phyloP scores from a whole-genome alignment of 2,329 filamentous ascomycete genomes.

The Aspergillus clavatus region DNA sequence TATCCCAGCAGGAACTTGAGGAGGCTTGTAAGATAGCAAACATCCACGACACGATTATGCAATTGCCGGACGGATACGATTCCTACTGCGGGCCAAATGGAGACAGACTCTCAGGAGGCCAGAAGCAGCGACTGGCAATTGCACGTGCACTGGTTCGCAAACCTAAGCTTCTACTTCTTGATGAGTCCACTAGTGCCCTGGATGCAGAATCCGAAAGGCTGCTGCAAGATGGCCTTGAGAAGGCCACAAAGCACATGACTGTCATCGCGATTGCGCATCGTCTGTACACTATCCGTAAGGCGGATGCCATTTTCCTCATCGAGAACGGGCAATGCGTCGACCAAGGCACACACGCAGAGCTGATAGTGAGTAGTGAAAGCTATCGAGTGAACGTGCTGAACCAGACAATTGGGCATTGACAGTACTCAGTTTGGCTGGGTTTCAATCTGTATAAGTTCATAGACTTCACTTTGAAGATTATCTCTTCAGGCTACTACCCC shows the following conservation, averaged over 20 bases:
- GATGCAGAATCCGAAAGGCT: constrained; percentile 83
- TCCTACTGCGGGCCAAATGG: constrained; percentile 12
- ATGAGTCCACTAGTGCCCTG: constrained; percentile 81
- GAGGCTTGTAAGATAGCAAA: constrained; percentile 38
- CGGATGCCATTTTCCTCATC: constrained; percentile 42
- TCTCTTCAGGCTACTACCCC: no score
- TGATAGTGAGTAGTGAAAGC: background rate
- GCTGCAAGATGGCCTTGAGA: constrained; percentile 77
- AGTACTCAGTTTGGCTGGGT: no score
- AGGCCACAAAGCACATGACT: constrained; percentile 53
- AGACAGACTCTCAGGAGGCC: constrained; percentile 13
- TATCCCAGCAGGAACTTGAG: constrained; percentile 41
- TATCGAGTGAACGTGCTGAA: background rate
- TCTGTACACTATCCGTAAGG: constrained; percentile 37
- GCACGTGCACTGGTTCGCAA: constrained; percentile 74
- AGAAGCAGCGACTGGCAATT: constrained; percentile 83
- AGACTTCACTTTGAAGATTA: no score
- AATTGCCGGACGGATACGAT: constrained; percentile 58
- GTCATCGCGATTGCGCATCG: constrained; percentile 40
- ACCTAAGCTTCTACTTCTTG: constrained; percentile 76
- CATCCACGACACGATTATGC: constrained; percentile 73
- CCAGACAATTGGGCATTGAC: background rate
- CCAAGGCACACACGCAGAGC: background rate
- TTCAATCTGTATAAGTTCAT: no score
- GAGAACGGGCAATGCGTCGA: constrained; percentile 23